These are phyloP conservation scores for Centella asiatica DNA, from an alignment of 129 eudicot genomes.

Conservation along the genomic window DNA sequence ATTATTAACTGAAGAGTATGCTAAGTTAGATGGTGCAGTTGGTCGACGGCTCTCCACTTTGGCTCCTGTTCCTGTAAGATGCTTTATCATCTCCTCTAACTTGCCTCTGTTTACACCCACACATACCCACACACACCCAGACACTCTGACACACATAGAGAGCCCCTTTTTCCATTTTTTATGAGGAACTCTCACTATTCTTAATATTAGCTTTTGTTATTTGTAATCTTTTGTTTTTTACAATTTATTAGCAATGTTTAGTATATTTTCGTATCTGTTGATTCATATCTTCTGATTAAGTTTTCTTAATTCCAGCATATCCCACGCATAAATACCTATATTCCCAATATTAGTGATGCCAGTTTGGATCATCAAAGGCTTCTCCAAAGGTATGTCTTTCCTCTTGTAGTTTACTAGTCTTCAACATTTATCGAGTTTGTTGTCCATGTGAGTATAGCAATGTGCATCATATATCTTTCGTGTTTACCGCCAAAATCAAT, in stretches of 20 bases:
- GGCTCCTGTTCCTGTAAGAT: slow-evolving; percentile 60
- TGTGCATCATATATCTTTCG: neutral
- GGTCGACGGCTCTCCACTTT: slow-evolving; percentile 58
- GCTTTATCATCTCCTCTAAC: neutral
- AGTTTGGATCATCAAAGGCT: slow-evolving; percentile 73
- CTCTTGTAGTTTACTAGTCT: neutral
- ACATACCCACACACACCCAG: no score
- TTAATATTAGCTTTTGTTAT: neutral
- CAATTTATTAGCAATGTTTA: neutral
- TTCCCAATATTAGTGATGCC: slow-evolving; percentile 60
- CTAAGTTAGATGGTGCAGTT: slow-evolving; percentile 54
- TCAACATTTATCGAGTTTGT: neutral
- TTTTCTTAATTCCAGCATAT: slow-evolving; percentile 46
- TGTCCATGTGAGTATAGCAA: neutral
- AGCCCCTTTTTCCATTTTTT: neutral
- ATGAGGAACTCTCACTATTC: neutral
- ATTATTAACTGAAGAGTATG: slow-evolving; percentile 71
- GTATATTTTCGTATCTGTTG: neutral
- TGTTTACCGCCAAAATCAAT: no score
- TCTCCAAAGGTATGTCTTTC: slow-evolving; percentile 51
- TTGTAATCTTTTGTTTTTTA: neutral
- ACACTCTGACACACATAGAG: no score
- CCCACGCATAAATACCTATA: slow-evolving; percentile 54
- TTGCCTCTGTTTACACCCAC: no score
- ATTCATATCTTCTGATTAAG: neutral